These are phyloP conservation scores for Neonectria magnoliae DNA, from an alignment of 2,329 filamentous ascomycete species.

Conservation along the genomic window DNA sequence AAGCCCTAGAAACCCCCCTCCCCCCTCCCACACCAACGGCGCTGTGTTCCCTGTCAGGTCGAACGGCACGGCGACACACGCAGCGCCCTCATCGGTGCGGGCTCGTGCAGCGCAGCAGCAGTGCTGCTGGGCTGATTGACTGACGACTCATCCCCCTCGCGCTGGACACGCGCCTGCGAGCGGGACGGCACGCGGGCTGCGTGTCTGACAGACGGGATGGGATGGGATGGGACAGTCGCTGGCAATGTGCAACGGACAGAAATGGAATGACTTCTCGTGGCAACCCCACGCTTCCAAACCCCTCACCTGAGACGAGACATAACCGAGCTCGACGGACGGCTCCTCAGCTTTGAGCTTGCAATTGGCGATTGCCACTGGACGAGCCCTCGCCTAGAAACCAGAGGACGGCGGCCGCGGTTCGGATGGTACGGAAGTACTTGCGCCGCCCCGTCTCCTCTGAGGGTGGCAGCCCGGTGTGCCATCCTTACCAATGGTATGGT, in stretches of 20 bases:
- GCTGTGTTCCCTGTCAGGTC: background rate
- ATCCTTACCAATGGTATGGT: conserved; percentile 16
- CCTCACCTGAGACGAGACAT: background rate
- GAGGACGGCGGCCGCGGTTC: background rate
- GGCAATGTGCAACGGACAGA: background rate
- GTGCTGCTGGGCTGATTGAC: conserved; percentile 6
- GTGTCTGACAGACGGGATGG: conserved; percentile 1
- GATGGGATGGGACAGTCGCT: conserved; percentile 11
- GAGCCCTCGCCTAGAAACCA: too few species aligned
- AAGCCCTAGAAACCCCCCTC: conserved; percentile 7
- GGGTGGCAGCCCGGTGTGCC: conserved; percentile 7
- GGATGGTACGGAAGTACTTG: conserved; percentile 1
- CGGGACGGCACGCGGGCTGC: conserved; percentile 2
- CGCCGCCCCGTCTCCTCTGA: background rate
- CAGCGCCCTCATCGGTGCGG: background rate
- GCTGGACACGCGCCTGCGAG: conserved; percentile 18
- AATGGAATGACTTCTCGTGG: conserved; percentile 1
- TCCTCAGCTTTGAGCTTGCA: background rate
- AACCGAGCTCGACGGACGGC: too few species aligned
- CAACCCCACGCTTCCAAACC: background rate
- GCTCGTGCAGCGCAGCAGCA: background rate
- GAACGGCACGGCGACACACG: background rate
- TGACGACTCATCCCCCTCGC: conserved; percentile 2
- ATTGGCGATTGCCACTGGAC: background rate
- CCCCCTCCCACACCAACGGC: background rate